These are phyloP conservation scores for Tetrahymena elliotti DNA, from an alignment of 73 alveolate species.

Conservation along the genomic window DNA sequence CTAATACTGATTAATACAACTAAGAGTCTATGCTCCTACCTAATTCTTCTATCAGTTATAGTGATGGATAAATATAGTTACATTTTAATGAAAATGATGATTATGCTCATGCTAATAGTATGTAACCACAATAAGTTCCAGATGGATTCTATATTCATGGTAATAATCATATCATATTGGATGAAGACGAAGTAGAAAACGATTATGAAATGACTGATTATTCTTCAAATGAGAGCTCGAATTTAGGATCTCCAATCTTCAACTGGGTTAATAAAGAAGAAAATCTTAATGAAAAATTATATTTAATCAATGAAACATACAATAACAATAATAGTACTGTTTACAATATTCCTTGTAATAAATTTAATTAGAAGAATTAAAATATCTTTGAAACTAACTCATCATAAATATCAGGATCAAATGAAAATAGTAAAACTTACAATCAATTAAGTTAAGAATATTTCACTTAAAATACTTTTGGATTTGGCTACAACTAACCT, in stretches of 20 bases:
- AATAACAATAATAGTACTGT: background rate
- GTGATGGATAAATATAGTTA: background rate
- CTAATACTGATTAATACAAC: background rate
- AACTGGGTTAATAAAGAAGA: background rate
- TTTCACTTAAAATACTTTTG: background rate
- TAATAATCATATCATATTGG: background rate
- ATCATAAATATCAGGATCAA: background rate
- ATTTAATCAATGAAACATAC: background rate
- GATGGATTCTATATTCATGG: background rate
- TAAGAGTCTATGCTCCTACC: background rate
- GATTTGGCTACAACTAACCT: background rate
- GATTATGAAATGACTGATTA: background rate
- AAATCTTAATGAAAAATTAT: background rate
- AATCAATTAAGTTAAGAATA: background rate
- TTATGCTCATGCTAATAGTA: background rate
- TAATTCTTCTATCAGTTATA: background rate
- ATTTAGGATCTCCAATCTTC: background rate
- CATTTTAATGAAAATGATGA: background rate
- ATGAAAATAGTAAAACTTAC: background rate
- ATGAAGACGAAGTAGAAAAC: background rate
- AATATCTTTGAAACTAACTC: background rate
- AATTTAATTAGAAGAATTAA: background rate
- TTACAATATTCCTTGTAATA: background rate
- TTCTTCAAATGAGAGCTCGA: background rate
- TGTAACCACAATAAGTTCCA: background rate